Percentiles rank a stretch among this genome's conserved stretches.
These are phyloP conservation scores for Gossypium gossypioides DNA, from an alignment of 441 rosid species.

Conservation along the genomic window DNA sequence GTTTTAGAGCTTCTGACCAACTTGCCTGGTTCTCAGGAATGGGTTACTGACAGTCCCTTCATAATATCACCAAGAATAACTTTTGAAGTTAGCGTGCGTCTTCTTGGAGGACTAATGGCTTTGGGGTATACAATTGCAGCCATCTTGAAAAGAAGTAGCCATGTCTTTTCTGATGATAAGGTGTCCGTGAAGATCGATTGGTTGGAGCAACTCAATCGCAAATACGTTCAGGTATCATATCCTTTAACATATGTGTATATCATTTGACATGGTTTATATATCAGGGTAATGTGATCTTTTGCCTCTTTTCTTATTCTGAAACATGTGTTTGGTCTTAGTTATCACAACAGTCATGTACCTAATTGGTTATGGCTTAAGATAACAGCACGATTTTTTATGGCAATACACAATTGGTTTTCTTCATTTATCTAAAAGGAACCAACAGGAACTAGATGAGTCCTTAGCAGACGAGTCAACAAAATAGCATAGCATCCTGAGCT, in stretches of 20 bases:
- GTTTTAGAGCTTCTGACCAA: conserved; percentile 14
- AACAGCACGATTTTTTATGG: background rate
- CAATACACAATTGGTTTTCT: background rate
- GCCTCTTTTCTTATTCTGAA: background rate
- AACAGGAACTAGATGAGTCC: background rate
- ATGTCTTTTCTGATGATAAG: conserved; percentile 58
- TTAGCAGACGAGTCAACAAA: background rate
- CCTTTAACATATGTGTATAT: background rate
- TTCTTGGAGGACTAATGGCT: conserved; percentile 96
- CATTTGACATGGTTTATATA: background rate
- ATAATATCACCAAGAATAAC: conserved; percentile 96
- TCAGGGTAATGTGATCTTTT: background rate
- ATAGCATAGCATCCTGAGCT: background rate
- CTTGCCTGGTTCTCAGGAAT: conserved; percentile 56
- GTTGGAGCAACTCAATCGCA: conserved; percentile 90
- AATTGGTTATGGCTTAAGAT: background rate
- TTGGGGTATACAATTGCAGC: conserved; percentile 88
- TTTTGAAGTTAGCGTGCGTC: conserved; percentile 90
- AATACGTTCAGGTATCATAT: conserved; percentile 69
- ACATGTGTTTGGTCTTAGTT: background rate
- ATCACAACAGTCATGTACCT: background rate
- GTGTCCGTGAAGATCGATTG: conserved; percentile 88
- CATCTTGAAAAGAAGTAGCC: conserved; percentile 91
- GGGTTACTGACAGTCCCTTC: conserved; percentile 97
- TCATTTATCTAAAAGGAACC: background rate